Base-by-base conservation (phyloP, 495 filamentous ascomycete species). In the Aspergillus panamensis region DNA sequence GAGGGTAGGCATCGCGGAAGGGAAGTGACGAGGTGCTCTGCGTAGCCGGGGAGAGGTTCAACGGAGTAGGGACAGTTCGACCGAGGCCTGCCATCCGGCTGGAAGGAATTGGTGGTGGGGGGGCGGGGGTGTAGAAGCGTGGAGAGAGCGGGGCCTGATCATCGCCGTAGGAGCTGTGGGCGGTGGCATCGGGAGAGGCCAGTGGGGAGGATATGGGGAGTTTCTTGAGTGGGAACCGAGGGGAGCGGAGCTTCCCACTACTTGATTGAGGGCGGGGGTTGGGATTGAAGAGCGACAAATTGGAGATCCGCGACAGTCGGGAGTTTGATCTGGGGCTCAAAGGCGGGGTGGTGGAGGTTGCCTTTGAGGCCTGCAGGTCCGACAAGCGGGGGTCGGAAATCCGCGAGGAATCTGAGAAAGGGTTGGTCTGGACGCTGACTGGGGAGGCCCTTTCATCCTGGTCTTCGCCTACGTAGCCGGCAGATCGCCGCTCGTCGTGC, bases 401-500 rank as follows among this genome's bases (percentile, higher is more conserved):
- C 3, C 45, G 33, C 0, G 54, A 8, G 33, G 45, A 8, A 31
- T 73, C 72, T n/a, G 70, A 69, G 52, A 74, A 76, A 1, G 73
- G 73, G 13, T 71, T 80, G 10, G 73, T 73, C n/a, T 73, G 68
- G 48, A 20, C 63, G 48, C 47, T 68, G 60, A 17, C 60, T 9
- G 58, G 58, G 13, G 52, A 51, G 6, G 45, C 8, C n/a, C 45
- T 17, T 1, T 55, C 25, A 25, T 25, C 52, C 43, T 60, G 16
- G 25, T 48, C 48, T 8, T 53, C 55, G 8, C 19, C 17, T 3
- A 19, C 48, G 32, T 30, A 47, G 3, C 35, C 45, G 1, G 73
- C 73, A 51, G 82, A 75, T 72, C 89, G 88, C 48, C 83, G 82
- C 37, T 84, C 86, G 71, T 95, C 90, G 51, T 93, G 88, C 72